Evolutionary conservation across 2,329 filamentous ascomycete genomes (phyloP).

Genomic region (Laburnicola sp.): DNA sequence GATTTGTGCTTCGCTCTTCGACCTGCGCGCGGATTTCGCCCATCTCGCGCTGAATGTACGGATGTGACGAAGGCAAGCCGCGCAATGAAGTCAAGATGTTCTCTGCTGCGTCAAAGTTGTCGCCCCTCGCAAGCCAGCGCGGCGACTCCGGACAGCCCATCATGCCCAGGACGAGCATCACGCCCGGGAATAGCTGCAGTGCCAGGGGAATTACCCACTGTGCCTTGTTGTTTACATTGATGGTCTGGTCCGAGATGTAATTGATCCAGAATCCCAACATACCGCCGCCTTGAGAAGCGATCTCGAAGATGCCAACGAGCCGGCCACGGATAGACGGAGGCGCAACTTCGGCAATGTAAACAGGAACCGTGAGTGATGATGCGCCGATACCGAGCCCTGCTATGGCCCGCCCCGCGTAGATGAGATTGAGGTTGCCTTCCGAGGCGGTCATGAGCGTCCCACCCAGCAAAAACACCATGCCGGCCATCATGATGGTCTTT

Average conservation of each 20-base stretch:
- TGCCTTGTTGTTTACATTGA: constrained; percentile 48
- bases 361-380: background rate
- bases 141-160: constrained; percentile 45
- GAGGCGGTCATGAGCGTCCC: background rate
- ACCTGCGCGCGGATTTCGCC: constrained; percentile 50
- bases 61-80: constrained; percentile 48
- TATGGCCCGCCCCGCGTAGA: background rate
- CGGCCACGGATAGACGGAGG: constrained; percentile 59
- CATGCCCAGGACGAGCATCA: constrained; percentile 42
- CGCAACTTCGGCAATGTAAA: constrained; percentile 66
- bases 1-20: constrained; percentile 35
- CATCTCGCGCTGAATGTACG: constrained; percentile 55
- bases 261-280: constrained; percentile 53
- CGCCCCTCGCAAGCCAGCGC: constrained; percentile 34
- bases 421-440: background rate
- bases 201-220: constrained; percentile 68
- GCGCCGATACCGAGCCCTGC: background rate
- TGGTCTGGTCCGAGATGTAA: constrained; percentile 47
- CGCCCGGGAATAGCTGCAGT: constrained; percentile 49
- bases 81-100: constrained; percentile 51
- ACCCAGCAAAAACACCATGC: constrained; percentile 1
- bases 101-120: constrained; percentile 46
- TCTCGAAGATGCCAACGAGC: constrained; percentile 64
- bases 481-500: constrained; percentile 1
- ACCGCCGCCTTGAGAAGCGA: no score